These are phyloP conservation scores for Didymella sp. DNA, from an alignment of 2,329 filamentous ascomycete species.

Conservation along the genomic window DNA sequence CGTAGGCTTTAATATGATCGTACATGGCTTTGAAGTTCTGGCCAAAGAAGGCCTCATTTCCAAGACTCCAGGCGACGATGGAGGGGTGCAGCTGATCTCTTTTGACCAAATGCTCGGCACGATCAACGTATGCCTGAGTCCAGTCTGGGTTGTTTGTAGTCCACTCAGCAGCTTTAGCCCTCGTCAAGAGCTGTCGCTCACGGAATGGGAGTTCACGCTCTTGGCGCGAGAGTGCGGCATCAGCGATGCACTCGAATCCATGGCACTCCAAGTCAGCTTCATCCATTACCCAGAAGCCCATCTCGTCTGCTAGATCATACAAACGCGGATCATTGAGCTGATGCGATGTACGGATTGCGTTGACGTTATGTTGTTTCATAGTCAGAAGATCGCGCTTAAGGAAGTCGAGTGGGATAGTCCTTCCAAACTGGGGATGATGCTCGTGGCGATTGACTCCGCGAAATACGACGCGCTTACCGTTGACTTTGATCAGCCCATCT, in stretches of 20 bases:
- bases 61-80: slow-evolving; percentile 76
- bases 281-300: slow-evolving; percentile 71
- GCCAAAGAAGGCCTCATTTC: slow-evolving; percentile 77
- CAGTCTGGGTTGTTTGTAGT: slow-evolving; percentile 68
- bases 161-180: slow-evolving; percentile 62
- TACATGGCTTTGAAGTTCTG: slow-evolving; percentile 73
- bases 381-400: slow-evolving; percentile 67
- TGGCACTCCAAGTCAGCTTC: slow-evolving; percentile 60
- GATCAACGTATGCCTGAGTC: slow-evolving; percentile 71
- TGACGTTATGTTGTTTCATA: slow-evolving; percentile 76
- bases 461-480: slow-evolving; percentile 67
- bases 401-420: slow-evolving; percentile 68
- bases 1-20: slow-evolving; percentile 64
- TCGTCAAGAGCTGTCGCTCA: slow-evolving; percentile 65
- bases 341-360: slow-evolving; percentile 72
- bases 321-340: slow-evolving; percentile 69
- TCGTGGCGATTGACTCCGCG: slow-evolving; percentile 74
- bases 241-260: slow-evolving; percentile 51
- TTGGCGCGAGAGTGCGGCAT: slow-evolving; percentile 30
- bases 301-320: slow-evolving; percentile 67
- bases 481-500: slow-evolving; percentile 67
- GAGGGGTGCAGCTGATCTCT: slow-evolving; percentile 74
- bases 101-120: slow-evolving; percentile 68
- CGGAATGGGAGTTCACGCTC: slow-evolving; percentile 62
- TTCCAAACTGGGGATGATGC: slow-evolving; percentile 69